phyloP scores from a whole-genome alignment of 371 early-diverging fungal genomes.

The Ordospora colligata region DNA sequence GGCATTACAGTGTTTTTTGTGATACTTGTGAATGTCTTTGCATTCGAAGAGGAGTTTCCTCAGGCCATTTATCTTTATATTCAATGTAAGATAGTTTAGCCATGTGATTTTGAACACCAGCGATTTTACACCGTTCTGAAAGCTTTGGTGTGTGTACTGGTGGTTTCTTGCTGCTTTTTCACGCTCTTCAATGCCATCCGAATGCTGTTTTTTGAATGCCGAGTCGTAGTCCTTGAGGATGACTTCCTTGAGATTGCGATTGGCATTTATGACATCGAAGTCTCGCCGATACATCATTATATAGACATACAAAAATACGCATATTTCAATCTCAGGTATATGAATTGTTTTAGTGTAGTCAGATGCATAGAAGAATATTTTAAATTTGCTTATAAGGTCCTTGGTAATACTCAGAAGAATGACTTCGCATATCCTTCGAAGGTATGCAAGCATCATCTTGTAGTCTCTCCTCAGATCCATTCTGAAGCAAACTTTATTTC shows the following conservation, averaged over 20 bases:
- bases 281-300: background rate
- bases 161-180: background rate
- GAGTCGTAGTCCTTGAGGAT: background rate
- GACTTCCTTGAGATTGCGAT: background rate
- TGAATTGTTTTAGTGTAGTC: background rate
- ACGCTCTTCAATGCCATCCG: too few species aligned
- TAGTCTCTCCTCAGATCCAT: constrained; percentile 3
- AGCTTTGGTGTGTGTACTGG: background rate
- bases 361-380: background rate
- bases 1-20: background rate
- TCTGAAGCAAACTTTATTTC: background rate
- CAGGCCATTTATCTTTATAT: background rate
- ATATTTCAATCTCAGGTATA: background rate
- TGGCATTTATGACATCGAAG: background rate
- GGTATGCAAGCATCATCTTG: background rate
- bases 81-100: background rate
- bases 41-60: background rate
- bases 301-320: background rate
- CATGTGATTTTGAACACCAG: background rate
- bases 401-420: background rate
- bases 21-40: background rate
- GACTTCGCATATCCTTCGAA: background rate
- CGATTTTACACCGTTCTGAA: background rate
- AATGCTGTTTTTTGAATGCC: too few species aligned
- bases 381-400: background rate